phyloP scores from a whole-genome alignment of 1,139 yeast species.

The Blastobotrys arbuscula region DNA sequence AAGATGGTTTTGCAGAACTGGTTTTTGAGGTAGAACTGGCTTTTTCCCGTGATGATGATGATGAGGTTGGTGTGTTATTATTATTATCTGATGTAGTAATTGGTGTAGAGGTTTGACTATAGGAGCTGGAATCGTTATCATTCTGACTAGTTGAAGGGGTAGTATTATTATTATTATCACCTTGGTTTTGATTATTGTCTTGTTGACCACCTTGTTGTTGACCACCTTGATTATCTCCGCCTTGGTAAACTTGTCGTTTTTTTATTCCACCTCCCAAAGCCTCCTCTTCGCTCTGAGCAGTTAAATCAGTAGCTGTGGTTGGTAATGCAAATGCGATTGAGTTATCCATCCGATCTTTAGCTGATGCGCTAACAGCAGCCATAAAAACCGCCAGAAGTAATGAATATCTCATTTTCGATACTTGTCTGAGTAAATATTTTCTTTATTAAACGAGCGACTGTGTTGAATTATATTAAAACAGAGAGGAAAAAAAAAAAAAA shows the following conservation, averaged over 20 bases:
- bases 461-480: background rate
- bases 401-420: background rate
- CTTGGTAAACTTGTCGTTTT: slow-evolving; percentile 2
- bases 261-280: slow-evolving; percentile 2
- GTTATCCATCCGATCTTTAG: slow-evolving; percentile 5
- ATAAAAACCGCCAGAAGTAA: background rate
- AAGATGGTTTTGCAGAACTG: background rate
- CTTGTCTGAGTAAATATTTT: background rate
- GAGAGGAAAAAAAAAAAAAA: background rate
- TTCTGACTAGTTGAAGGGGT: background rate
- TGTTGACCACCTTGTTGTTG: slow-evolving; percentile 7
- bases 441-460: background rate
- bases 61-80: background rate
- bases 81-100: background rate
- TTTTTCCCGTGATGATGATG: background rate
- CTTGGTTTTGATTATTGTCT: slow-evolving; percentile 5
- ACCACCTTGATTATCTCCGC: background rate
- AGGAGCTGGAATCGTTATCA: background rate
- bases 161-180: slow-evolving; percentile 3
- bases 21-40: background rate
- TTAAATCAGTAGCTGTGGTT: slow-evolving; percentile 1
- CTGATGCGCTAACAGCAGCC: slow-evolving; percentile 9
- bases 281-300: slow-evolving; percentile 8
- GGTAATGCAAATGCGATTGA: slow-evolving; percentile 3
- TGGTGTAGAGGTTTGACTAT: background rate